Base-by-base conservation (phyloP, 768 basidiomycete genomes). In the Mrakia hoshinonis region DNA sequence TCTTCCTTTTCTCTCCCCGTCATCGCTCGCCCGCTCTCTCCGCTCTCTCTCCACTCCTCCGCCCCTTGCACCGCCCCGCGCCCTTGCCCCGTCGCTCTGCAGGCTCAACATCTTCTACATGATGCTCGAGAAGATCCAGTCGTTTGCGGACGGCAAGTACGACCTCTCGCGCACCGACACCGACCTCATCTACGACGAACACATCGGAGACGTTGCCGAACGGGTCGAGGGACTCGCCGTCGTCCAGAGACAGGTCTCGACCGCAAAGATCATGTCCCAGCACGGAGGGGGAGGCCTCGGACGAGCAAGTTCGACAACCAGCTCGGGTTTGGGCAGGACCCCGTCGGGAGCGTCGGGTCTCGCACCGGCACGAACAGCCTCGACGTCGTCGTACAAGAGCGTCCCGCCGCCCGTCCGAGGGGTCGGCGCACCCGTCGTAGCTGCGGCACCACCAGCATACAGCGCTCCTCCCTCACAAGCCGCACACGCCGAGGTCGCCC, bases 91-190 rank as follows among this genome's bases (percentile, higher is more conserved):
- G n/a, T n/a, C n/a, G n/a, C 46, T 12, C 15, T 7, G 11, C 74
- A 95, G 92, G 81, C 83, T 95, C 75, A 95, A 96, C 79, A 88
- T 94, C 71, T 94, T 87, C 82, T 98, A 97, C 81, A 82, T 73
- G 55, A 86, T 97, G 78, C 83, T 96, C 72, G 96, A 99, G 81
- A 97, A 94, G 82, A 83, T 97, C 81, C 89, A 90, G 78, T 84
- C 85, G 47, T 98, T 94, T 76, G 86, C 90, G 1, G 81, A 84
- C 68, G 84, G 85, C 64, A 91, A 89, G 76, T 93, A 88, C 79
- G 87, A 89, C 71, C 81, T 89, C 48, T 79, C 86, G 60, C 78
- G 85, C 24, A 81, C 86, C 31, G 85, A 86, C 9, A 91, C 96
- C 66, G 85, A 85, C 66, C 79, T 80, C 61, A 87, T 89, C 60